Base-by-base conservation (phyloP, 495 filamentous ascomycete species). In the Daldinia concentrica region DNA sequence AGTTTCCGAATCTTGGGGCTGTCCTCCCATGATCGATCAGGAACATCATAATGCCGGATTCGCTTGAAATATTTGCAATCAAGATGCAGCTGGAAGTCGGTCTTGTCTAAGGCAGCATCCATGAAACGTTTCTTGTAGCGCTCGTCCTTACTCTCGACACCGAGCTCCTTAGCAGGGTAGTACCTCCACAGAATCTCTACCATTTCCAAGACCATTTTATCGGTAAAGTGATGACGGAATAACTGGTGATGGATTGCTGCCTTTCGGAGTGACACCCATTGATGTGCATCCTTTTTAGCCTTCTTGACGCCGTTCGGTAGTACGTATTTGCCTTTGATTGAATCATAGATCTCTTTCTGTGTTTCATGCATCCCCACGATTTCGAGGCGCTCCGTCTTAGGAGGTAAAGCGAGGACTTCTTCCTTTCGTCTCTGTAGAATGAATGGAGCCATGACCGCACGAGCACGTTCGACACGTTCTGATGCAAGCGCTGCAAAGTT, bases 361-460 rank as follows among this genome's bases (percentile, higher is more conserved):
- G 83, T 80, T 1, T 82, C 74, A 58, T 91, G 91, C 83, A 98
- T 87, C 27, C 90, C 84, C 74, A 94, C 97, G 73, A 90, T 90
- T 67, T 93, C 89, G 2, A 98, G 88, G 9, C 87, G 86, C 32
- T 87, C 86, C 15, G 85, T 90, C 82, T 99, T 99, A n/a, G 84
- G 82, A 0, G 95, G 94, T 22, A 99, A 82, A 68, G 95, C 89
- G 11, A 98, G 85, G n/a, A 98, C 96, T 71, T 98, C 94, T 50
- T 92, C 90, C 81, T 99, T 99, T 82, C 95, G 94, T 5, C 95
- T 86, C 39, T 96, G 93, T 0, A 99, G 82, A 26, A 99, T 92
- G 76, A 98, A 99, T 0, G 95, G 95, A 37, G 95, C 92, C 78
- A 99, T 89, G 85, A 99, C 98, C 0, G 93, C 92, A 50, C 93